These are phyloP conservation scores for Aspergillus fijiensis DNA, from an alignment of 2,329 filamentous ascomycete species.

Conservation along the genomic window DNA sequence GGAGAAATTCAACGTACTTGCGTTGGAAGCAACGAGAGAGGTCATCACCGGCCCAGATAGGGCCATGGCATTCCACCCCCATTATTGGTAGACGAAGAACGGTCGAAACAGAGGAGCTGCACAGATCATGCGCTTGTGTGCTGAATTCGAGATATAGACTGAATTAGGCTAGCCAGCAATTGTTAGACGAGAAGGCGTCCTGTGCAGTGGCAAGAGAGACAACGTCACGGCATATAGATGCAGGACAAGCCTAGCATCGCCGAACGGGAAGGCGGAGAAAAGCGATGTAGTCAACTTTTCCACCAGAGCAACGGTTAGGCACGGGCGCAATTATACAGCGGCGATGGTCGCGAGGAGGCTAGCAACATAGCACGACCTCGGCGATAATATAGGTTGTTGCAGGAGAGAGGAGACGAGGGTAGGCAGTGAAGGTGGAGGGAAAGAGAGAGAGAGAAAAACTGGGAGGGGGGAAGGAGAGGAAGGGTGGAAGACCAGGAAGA, in stretches of 20 bases:
- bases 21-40: constrained; percentile 62
- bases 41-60: constrained; percentile 62
- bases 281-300: background rate
- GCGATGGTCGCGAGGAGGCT: background rate
- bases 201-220: background rate
- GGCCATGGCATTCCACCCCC: constrained; percentile 58
- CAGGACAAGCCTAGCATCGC: constrained; percentile 30
- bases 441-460: background rate
- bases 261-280: constrained; percentile 7
- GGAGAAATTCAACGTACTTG: constrained; percentile 41
- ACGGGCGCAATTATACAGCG: background rate
- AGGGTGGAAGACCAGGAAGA: background rate
- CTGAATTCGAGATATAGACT: background rate
- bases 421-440: background rate
- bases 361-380: background rate
- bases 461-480: background rate
- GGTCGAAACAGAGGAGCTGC: constrained; percentile 3
- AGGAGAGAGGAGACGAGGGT: background rate
- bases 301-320: background rate
- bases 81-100: constrained; percentile 35
- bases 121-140: constrained; percentile 10
- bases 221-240: constrained; percentile 15
- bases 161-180: background rate
- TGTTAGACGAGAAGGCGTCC: background rate
- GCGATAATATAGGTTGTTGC: background rate